Percentiles rank a stretch among this genome's conserved stretches.
Conservation (phyloP, 495 filamentous ascomycete species). For the Tuber melanosporum region DNA sequence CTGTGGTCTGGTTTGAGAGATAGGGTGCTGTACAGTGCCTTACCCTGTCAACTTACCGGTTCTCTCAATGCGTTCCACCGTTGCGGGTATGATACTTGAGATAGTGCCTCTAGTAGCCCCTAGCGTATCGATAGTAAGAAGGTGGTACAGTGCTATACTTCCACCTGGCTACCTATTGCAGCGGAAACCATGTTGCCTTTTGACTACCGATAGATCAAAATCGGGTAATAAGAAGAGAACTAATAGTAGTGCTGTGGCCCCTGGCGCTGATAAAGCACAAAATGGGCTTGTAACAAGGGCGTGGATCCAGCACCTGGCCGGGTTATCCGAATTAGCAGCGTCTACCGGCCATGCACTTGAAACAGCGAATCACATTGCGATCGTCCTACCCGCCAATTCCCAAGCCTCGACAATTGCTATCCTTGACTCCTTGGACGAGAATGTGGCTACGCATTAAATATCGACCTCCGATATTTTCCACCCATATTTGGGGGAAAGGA, state of each 20-base stretch:
- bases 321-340: neutral
- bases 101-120: too few relatives aligned
- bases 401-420: neutral
- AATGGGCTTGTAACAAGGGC: neutral
- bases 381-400: neutral
- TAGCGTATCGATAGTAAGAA: too few relatives aligned
- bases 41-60: neutral
- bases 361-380: neutral
- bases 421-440: neutral
- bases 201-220: neutral
- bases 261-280: neutral
- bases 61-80: neutral
- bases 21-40: neutral
- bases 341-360: neutral
- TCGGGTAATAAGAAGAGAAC: neutral
- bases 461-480: neutral
- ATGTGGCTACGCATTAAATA: neutral
- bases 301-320: neutral
- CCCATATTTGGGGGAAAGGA: neutral
- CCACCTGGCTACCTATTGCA: neutral
- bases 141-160: neutral
- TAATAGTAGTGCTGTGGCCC: neutral
- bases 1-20: neutral
- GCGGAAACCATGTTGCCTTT: neutral
- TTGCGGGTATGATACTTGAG: neutral